These are phyloP conservation scores for Krasilnikovozyma curviuscula DNA, from an alignment of 768 basidiomycete species.

Conservation along the genomic window DNA sequence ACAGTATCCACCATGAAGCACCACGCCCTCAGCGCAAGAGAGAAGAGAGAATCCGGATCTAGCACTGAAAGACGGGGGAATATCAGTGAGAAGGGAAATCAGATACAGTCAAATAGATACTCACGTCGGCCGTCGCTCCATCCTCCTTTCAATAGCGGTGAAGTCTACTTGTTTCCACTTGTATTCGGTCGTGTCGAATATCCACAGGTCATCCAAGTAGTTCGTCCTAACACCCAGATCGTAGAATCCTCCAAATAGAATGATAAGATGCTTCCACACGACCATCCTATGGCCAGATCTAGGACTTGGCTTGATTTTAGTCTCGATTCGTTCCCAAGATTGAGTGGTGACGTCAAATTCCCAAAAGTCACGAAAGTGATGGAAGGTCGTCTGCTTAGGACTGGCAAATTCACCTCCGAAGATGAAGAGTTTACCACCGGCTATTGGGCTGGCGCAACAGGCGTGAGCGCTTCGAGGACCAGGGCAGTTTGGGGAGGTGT, in stretches of 20 bases:
- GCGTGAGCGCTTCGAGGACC: slow-evolving; percentile 78
- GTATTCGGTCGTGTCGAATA: slow-evolving; percentile 70
- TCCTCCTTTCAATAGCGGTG: slow-evolving; percentile 31
- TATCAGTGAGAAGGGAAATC: background rate
- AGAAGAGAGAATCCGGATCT: slow-evolving; percentile 61
- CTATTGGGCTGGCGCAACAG: slow-evolving; percentile 47
- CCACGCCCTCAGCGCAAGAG: slow-evolving; percentile 51
- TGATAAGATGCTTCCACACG: slow-evolving; percentile 67
- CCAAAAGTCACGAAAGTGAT: slow-evolving; percentile 78
- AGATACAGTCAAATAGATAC: background rate
- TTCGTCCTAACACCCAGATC: slow-evolving; percentile 66
- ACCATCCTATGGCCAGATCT: slow-evolving; percentile 67
- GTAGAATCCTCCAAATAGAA: slow-evolving; percentile 79
- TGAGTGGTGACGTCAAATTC: slow-evolving; percentile 56
- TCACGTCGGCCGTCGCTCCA: background rate
- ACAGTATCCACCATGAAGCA: slow-evolving; percentile 78
- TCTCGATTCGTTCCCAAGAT: slow-evolving; percentile 74
- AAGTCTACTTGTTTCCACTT: slow-evolving; percentile 65
- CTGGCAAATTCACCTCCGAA: slow-evolving; percentile 81
- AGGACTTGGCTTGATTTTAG: slow-evolving; percentile 57
- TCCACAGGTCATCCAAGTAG: slow-evolving; percentile 43
- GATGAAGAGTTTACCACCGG: slow-evolving; percentile 70
- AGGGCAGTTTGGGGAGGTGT: slow-evolving; percentile 64
- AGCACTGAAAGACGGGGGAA: slow-evolving; percentile 14
- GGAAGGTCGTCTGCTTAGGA: slow-evolving; percentile 60